A percentile compares a stretch with the other conserved stretches of the same genome.
Conservation (phyloP, 2,329 filamentous ascomycete species). For the Leptographium flavum region DNA sequence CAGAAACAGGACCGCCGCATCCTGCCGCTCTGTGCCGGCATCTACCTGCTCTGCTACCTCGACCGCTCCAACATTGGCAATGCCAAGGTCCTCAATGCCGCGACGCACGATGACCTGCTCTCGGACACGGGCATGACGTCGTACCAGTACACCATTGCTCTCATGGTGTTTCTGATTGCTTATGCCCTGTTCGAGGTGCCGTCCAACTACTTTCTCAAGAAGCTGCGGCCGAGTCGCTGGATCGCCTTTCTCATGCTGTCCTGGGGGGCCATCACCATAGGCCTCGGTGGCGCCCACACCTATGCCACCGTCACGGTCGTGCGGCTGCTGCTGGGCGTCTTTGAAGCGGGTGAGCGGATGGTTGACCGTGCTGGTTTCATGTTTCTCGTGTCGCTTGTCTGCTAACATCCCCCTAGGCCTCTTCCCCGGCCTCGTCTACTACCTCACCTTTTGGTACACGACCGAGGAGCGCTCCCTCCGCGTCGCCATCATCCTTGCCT, state of each 20-base stretch:
- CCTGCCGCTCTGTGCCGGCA: slow-evolving; percentile 45
- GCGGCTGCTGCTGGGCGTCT: slow-evolving; percentile 51
- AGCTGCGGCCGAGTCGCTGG: slow-evolving; percentile 47
- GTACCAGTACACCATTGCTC: slow-evolving; percentile 42
- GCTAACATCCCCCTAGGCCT: no score
- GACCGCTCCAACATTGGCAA: slow-evolving; percentile 58
- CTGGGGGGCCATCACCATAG: slow-evolving; percentile 55
- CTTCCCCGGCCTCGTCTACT: slow-evolving; percentile 30
- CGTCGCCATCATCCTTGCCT: slow-evolving; percentile 56
- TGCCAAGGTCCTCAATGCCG: slow-evolving; percentile 49
- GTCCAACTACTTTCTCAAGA: slow-evolving; percentile 50
- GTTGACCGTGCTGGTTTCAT: no score
- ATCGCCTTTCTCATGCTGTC: slow-evolving; percentile 50
- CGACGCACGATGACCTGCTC: slow-evolving; percentile 46
- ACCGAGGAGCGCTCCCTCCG: slow-evolving; percentile 57
- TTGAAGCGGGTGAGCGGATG: slow-evolving; percentile 42
- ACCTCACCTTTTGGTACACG: slow-evolving; percentile 63
- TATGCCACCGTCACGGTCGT: slow-evolving; percentile 51
- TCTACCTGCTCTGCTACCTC: slow-evolving; percentile 55
- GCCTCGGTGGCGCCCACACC: slow-evolving; percentile 47
- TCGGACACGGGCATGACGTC: slow-evolving; percentile 45
- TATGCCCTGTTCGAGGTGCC: slow-evolving; percentile 50
- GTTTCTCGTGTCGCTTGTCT: no score
- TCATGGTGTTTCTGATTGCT: slow-evolving; percentile 47
- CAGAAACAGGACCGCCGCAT: slow-evolving; percentile 49